Evolutionary conservation across 306 rosid genomes (phyloP).

Genomic region (Castanea mollissima): DNA sequence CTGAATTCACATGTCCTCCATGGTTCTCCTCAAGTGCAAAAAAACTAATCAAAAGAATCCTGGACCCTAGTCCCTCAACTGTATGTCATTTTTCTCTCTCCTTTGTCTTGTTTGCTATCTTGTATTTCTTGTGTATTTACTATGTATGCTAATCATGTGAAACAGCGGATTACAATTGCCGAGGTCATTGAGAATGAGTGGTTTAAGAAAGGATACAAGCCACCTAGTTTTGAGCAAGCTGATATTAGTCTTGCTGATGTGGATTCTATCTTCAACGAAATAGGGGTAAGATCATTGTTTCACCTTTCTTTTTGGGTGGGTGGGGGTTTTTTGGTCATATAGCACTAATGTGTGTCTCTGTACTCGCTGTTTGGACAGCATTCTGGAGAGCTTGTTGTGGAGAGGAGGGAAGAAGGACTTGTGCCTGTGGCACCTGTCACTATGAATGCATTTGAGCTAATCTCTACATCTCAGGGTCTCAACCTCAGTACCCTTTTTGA

Average conservation of each 20-base stretch:
- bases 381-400: constrained; percentile 64
- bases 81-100: constrained; percentile 45
- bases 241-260: constrained; percentile 72
- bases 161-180: constrained; percentile 80
- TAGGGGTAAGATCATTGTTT: constrained; percentile 43
- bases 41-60: constrained; percentile 79
- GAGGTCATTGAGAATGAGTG: constrained; percentile 90
- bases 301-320: background rate
- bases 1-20: constrained; percentile 76
- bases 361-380: constrained; percentile 46
- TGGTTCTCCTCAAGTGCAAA: constrained; percentile 95
- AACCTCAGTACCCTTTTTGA: constrained; percentile 81
- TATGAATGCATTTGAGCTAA: constrained; percentile 97
- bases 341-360: constrained; percentile 19
- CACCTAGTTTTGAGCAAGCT: constrained; percentile 74
- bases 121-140: background rate
- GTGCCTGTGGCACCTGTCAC: constrained; percentile 57
- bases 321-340: constrained; percentile 10
- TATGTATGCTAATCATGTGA: constrained; percentile 18
- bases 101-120: background rate
- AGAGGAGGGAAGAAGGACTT: constrained; percentile 57
- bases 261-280: constrained; percentile 62
- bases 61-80: constrained; percentile 81
- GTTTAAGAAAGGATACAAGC: constrained; percentile 92
- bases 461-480: constrained; percentile 91